Base-by-base conservation (phyloP, 208 protist species). In the Angomonas ambiguus region DNA sequence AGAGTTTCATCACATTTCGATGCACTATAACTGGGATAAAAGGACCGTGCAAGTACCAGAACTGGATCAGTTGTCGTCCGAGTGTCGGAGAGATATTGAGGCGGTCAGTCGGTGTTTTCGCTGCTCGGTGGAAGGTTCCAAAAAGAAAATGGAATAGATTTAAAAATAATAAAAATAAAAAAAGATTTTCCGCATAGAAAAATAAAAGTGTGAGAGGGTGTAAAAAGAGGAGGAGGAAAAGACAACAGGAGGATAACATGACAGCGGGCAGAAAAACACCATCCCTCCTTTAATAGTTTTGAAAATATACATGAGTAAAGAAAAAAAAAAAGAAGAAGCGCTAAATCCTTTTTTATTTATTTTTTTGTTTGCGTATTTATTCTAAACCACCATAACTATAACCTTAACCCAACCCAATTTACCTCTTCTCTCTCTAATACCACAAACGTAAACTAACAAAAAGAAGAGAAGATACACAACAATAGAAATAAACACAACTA, bases 1-100 rank as follows among this genome's bases (percentile, higher is more conserved):
- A 27, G 65, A 73, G 27, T 92, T 91, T 49, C 85, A 95, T 64
- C 76, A 67, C 1, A 80, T 92, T 35, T 5, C 35, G 27, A 74
- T 92, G n/a, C 32, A 13, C 28, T 95, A 86, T 64, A 66, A 75
- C 63, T 95, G 85, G 88, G 77, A 91, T 59, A 64, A 53, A 33
- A 77, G 73, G 24, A 65, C 62, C 0, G 60, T 95, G 20, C 66
- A 62, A 22, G 51, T 80, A 27, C 69, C n/a, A 28, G 18, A 78
- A 60, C 11, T 66, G 24, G 55, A 62, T 33, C 63, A 64, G 18
- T 67, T 53, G 28, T 79, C 73, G 13, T 62, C 35, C 30, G 83
- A 91, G 58, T 95, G 88, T 48, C 58, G 73, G 35, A 67, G 75
- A 41, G 88, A 95, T 61, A 69, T 92, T 32, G 63, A 69, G 51